Conservation (phyloP, 1,284 basidiomycete species). For the Melampsora larici-populina region DNA sequence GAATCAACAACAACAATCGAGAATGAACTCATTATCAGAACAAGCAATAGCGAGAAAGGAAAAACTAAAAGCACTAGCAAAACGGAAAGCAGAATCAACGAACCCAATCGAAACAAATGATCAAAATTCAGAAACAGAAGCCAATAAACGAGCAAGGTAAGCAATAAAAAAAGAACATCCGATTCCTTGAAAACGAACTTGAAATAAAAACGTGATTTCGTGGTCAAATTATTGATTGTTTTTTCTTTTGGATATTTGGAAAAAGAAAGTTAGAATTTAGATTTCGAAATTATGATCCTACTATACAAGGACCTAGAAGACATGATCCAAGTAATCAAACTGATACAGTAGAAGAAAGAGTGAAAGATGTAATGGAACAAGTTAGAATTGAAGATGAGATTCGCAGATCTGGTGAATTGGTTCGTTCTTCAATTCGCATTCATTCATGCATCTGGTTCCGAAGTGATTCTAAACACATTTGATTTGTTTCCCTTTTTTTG, state of each 20-base stretch:
- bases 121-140: not conserved
- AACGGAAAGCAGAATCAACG: not conserved
- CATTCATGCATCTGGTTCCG: not conserved
- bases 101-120: not conserved
- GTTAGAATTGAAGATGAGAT: conserved; percentile 20
- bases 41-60: conserved; percentile 32
- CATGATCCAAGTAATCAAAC: not conserved
- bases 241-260: not conserved
- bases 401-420: conserved; percentile 36
- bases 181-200: not conserved
- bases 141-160: conserved; percentile 14
- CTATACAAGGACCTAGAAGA: conserved; percentile 23
- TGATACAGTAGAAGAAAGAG: conserved; percentile 37
- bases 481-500: not conserved
- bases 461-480: not conserved
- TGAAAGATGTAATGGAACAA: conserved; percentile 37
- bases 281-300: conserved; percentile 40
- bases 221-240: not conserved
- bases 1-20: not conserved
- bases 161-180: not conserved
- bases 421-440: not conserved
- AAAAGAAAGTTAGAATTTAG: conserved; percentile 35
- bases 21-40: conserved; percentile 20
- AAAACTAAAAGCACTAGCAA: conserved; percentile 21
- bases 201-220: no score